Conservation (phyloP, 805 yeast species). For the Candida maesae region DNA sequence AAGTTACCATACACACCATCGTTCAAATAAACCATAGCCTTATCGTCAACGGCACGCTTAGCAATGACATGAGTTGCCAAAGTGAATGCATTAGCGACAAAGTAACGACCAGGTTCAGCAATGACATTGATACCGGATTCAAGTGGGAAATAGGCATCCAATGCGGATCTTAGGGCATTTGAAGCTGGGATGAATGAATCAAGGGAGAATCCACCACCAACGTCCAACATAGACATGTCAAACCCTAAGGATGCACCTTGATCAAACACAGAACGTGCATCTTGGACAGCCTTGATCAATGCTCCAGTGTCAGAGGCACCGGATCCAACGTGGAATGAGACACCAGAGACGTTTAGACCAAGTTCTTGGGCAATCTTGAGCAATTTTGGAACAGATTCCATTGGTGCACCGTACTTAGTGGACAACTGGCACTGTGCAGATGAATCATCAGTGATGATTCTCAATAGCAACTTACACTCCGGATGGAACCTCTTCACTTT, state of each 20-base stretch:
- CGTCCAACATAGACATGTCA: conserved; percentile 58
- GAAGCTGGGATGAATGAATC: conserved; percentile 60
- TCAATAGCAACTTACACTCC: conserved; percentile 61
- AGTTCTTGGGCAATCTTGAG: conserved; percentile 59
- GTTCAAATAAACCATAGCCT: conserved; percentile 77
- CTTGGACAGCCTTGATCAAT: conserved; percentile 65
- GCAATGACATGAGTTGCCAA: conserved; percentile 84
- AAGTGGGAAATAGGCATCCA: conserved; percentile 58
- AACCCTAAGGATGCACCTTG: conserved; percentile 46
- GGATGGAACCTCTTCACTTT: conserved; percentile 72
- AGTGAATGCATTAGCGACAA: conserved; percentile 82
- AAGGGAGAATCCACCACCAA: conserved; percentile 90
- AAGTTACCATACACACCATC: conserved; percentile 96
- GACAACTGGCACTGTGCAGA: conserved; percentile 82
- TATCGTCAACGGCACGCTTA: conserved; percentile 50
- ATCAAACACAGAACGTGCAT: conserved; percentile 67
- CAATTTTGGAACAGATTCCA: conserved; percentile 49
- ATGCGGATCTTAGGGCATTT: conserved; percentile 47
- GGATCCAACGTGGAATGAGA: conserved; percentile 94
- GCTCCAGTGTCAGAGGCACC: conserved; percentile 77
- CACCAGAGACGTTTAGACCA: conserved; percentile 69
- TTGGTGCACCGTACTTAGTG: conserved; percentile 82
- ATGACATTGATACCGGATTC: conserved; percentile 46
- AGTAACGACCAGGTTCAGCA: conserved; percentile 93
- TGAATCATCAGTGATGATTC: conserved; percentile 88